These are phyloP conservation scores for Fusarium goolgardi DNA, from an alignment of 2,329 filamentous ascomycete species.

Conservation along the genomic window DNA sequence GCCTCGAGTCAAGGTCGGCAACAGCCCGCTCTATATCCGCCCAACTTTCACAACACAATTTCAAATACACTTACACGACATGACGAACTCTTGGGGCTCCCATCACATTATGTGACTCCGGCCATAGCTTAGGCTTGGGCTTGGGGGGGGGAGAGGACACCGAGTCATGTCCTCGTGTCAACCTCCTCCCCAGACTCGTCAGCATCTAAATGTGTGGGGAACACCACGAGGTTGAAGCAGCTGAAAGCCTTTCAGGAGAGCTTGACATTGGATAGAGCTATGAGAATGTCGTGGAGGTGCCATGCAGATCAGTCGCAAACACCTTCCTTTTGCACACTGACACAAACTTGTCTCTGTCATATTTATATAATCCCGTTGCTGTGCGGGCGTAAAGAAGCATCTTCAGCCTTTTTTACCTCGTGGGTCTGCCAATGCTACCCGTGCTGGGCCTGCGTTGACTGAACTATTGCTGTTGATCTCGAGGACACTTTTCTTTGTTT, in stretches of 20 bases:
- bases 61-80: neutral
- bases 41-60: neutral
- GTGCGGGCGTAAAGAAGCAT: constrained; percentile 24
- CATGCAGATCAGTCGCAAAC: constrained; percentile 19
- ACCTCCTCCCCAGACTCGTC: constrained; percentile 13
- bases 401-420: constrained; percentile 14
- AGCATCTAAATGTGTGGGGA: constrained; percentile 15
- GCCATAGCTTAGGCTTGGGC: constrained; percentile 12
- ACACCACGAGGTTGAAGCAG: constrained; percentile 1
- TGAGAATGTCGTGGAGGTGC: constrained; percentile 4
- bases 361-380: neutral
- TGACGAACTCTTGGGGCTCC: neutral
- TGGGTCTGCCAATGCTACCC: constrained; percentile 15
- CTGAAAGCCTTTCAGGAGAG: constrained; percentile 11
- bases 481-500: constrained; percentile 9
- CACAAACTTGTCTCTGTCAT: constrained; percentile 11
- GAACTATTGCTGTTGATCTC: constrained; percentile 5
- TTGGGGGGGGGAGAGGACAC: constrained; percentile 3
- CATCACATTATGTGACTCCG: neutral
- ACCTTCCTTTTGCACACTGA: constrained; percentile 15
- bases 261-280: constrained; percentile 17
- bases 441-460: neutral
- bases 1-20: constrained; percentile 1
- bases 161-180: constrained; percentile 17
- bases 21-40: neutral